Conservation (phyloP, 2,329 filamentous ascomycete species). For the Didymella exigua region DNA sequence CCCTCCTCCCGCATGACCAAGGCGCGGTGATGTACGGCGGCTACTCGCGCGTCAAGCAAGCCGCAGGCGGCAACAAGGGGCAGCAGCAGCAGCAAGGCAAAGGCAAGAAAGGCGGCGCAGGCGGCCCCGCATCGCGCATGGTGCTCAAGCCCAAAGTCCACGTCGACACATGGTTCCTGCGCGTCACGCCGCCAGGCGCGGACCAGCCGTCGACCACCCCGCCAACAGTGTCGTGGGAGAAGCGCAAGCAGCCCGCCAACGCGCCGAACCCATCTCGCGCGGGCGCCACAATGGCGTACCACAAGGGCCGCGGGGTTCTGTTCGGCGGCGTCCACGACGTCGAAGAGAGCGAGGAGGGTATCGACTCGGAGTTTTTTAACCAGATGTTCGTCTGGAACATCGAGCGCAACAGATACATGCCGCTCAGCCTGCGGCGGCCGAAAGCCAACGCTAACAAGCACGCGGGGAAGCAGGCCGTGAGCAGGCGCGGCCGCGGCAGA, state of each 20-base stretch:
- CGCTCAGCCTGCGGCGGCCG: slow-evolving; percentile 75
- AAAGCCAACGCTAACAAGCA: slow-evolving; percentile 69
- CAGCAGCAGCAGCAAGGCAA: slow-evolving; percentile 54
- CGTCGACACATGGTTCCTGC: slow-evolving; percentile 92
- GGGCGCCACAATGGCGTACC: slow-evolving; percentile 90
- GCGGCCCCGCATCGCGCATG: slow-evolving; percentile 68
- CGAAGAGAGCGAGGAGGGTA: slow-evolving; percentile 88
- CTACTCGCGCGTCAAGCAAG: slow-evolving; percentile 86
- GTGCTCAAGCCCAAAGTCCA: slow-evolving; percentile 86
- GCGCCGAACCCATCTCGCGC: slow-evolving; percentile 81
- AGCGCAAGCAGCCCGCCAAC: slow-evolving; percentile 89
- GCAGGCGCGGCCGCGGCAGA: slow-evolving; percentile 71
- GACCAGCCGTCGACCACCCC: slow-evolving; percentile 69
- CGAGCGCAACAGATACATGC: slow-evolving; percentile 94
- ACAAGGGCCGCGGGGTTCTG: slow-evolving; percentile 88
- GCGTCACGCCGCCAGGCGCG: slow-evolving; percentile 72
- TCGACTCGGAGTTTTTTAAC: slow-evolving; percentile 98
- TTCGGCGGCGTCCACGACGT: slow-evolving; percentile 96
- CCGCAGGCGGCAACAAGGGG: slow-evolving; percentile 63
- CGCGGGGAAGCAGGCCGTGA: slow-evolving; percentile 44
- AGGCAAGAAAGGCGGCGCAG: slow-evolving; percentile 55
- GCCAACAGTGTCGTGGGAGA: slow-evolving; percentile 86
- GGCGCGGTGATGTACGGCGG: slow-evolving; percentile 92
- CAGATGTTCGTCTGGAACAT: slow-evolving; percentile 91
- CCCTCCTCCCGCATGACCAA: slow-evolving; percentile 84